Evolutionary conservation across 2,329 filamentous ascomycete species (phyloP).

Genomic region (Triangularia setosa): DNA sequence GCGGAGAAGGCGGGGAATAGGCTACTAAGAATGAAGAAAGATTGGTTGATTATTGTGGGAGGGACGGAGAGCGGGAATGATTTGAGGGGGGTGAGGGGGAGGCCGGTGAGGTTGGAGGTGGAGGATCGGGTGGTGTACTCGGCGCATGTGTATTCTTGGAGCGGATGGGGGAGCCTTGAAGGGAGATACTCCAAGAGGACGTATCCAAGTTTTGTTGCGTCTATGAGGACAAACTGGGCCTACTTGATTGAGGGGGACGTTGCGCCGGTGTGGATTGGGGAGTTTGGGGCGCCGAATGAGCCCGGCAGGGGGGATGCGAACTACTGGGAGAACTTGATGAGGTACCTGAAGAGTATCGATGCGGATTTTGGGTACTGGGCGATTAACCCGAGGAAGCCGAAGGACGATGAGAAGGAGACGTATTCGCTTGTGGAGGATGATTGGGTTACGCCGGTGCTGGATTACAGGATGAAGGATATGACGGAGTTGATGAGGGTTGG

Average conservation of each 20-base stretch:
- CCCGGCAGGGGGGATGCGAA: constrained; percentile 56
- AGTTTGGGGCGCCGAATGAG: constrained; percentile 56
- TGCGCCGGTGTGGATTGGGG: constrained; percentile 65
- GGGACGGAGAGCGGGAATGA: constrained; percentile 66
- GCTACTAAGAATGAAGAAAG: constrained; percentile 53
- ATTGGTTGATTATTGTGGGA: constrained; percentile 66
- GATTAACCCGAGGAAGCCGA: constrained; percentile 62
- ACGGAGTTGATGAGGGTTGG: constrained; percentile 44
- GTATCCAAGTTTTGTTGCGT: constrained; percentile 58
- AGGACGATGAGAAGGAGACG: constrained; percentile 52
- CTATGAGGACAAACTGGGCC: constrained; percentile 64
- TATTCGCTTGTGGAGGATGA: constrained; percentile 61
- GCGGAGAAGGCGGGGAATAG: constrained; percentile 61
- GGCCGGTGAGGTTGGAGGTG: constrained; percentile 56
- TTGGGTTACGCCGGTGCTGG: constrained; percentile 59
- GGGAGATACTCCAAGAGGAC: constrained; percentile 57
- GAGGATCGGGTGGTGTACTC: constrained; percentile 60
- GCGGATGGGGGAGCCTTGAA: constrained; percentile 60
- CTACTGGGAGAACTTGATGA: constrained; percentile 63
- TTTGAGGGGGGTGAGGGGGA: constrained; percentile 49
- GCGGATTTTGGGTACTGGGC: constrained; percentile 70
- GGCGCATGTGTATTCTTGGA: constrained; percentile 66
- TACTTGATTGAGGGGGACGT: constrained; percentile 55
- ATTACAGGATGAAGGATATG: constrained; percentile 62
- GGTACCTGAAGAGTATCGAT: constrained; percentile 53